These are phyloP conservation scores for Penicillium dipodomyicola DNA, from an alignment of 495 filamentous ascomycete genomes.

Conservation along the genomic window DNA sequence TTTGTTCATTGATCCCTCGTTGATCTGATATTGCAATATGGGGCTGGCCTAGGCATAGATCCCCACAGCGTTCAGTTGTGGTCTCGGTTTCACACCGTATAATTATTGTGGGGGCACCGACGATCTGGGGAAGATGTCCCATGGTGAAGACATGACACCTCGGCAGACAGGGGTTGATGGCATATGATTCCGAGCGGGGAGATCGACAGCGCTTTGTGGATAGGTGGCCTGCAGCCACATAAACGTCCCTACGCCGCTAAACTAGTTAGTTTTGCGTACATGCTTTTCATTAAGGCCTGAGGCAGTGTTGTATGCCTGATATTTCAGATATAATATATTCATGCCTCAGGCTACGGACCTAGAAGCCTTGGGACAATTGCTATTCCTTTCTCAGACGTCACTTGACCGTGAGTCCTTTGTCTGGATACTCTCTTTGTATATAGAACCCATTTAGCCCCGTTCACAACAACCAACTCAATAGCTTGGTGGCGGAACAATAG, in stretches of 20 bases:
- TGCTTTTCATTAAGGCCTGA: not conserved
- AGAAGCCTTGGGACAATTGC: not conserved
- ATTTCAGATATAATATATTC: not conserved
- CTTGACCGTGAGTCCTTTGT: not conserved
- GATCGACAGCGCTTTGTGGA: not conserved
- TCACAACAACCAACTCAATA: not conserved
- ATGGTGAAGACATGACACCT: not conserved
- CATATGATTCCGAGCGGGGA: constrained; percentile 9
- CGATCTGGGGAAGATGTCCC: constrained; percentile 1
- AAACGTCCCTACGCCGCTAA: not conserved
- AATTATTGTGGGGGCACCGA: not conserved
- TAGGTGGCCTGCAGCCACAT: not conserved
- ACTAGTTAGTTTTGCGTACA: not conserved
- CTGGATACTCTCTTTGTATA: not conserved
- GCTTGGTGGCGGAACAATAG: not conserved
- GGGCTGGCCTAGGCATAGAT: not conserved
- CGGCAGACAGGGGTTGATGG: not conserved
- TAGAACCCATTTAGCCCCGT: not conserved
- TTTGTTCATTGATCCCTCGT: not conserved
- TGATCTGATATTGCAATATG: not conserved
- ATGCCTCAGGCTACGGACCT: not conserved
- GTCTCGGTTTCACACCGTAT: constrained; percentile 5
- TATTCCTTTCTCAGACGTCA: not conserved
- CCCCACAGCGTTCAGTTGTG: not conserved
- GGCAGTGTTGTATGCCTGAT: not conserved